Evolutionary conservation across 2,329 filamentous ascomycete species (phyloP).

Genomic region (Colletotrichum endophyticum): DNA sequence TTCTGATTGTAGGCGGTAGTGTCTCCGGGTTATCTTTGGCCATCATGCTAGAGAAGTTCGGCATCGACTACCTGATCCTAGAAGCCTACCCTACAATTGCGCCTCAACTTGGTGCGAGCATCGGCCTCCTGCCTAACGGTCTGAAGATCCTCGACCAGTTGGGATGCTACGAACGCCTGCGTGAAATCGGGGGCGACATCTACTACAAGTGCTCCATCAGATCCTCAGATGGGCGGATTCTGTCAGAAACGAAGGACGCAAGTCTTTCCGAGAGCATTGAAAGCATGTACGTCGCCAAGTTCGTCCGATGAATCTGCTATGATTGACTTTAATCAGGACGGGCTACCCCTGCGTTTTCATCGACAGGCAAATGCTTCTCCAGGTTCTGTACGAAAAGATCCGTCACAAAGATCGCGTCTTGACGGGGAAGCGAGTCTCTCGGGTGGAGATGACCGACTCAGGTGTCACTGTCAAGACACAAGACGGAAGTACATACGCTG

Average conservation of each 20-base stretch:
- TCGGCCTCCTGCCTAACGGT: slow-evolving; percentile 47
- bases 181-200: slow-evolving; percentile 22
- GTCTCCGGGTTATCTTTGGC: slow-evolving; percentile 42
- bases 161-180: slow-evolving; percentile 29
- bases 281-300: not conserved
- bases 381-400: slow-evolving; percentile 36
- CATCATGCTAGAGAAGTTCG: slow-evolving; percentile 43
- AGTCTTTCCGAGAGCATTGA: not conserved
- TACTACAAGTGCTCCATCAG: not conserved
- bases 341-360: slow-evolving; percentile 36
- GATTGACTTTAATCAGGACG: slow-evolving; percentile 8
- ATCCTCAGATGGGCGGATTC: slow-evolving; percentile 9
- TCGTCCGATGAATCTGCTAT: not conserved
- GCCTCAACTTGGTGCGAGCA: slow-evolving; percentile 50
- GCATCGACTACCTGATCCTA: slow-evolving; percentile 53
- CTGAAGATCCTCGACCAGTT: slow-evolving; percentile 54
- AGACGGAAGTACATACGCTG: slow-evolving; percentile 31
- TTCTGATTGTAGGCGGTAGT: slow-evolving; percentile 53
- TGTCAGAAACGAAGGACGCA: slow-evolving; percentile 6
- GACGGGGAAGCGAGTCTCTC: not conserved
- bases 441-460: slow-evolving; percentile 1
- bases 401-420: slow-evolving; percentile 29
- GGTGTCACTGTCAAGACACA: slow-evolving; percentile 30
- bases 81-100: slow-evolving; percentile 45
- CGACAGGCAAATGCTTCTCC: slow-evolving; percentile 37